phyloP scores from a whole-genome alignment of 164 flowering plant species.

The Platanus orientalis region DNA sequence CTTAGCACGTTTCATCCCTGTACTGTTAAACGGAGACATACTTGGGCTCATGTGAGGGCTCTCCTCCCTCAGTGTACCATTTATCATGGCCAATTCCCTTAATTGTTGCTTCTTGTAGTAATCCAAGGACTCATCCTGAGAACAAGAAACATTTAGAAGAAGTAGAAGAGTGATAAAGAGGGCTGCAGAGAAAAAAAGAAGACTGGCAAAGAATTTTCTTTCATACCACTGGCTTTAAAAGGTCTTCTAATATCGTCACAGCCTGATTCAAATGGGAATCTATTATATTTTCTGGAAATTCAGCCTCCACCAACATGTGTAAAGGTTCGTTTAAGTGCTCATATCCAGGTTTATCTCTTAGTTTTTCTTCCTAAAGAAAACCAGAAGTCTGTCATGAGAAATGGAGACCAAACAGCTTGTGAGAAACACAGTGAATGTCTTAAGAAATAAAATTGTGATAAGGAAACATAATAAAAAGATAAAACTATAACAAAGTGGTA shows the following conservation, averaged over 20 bases:
- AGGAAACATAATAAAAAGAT: too few species aligned
- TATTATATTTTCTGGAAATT: constrained; percentile 62
- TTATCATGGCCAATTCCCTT: constrained; percentile 86
- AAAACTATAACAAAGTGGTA: too few species aligned
- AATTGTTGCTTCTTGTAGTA: constrained; percentile 89
- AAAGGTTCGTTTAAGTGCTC: constrained; percentile 85
- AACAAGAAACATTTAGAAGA: neutral
- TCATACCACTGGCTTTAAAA: constrained; percentile 80
- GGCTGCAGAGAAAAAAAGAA: neutral
- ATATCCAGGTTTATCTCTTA: constrained; percentile 78
- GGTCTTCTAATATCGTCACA: constrained; percentile 50
- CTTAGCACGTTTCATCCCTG: constrained; percentile 96
- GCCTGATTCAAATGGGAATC: constrained; percentile 70
- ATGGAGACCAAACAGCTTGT: neutral
- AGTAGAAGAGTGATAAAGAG: neutral
- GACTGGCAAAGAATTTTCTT: neutral
- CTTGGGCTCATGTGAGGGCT: constrained; percentile 71
- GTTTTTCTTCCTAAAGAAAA: constrained; percentile 59
- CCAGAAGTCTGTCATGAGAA: neutral
- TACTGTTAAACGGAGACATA: constrained; percentile 79
- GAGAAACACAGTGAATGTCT: too few species aligned
- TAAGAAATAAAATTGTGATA: neutral
- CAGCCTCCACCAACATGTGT: constrained; percentile 77
- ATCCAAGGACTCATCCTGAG: constrained; percentile 89
- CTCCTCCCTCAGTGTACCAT: constrained; percentile 88